Percentiles rank a stretch among this genome's conserved stretches.
Conservation (phyloP, 179 eudicot species). For the Beta lomatogona region DNA sequence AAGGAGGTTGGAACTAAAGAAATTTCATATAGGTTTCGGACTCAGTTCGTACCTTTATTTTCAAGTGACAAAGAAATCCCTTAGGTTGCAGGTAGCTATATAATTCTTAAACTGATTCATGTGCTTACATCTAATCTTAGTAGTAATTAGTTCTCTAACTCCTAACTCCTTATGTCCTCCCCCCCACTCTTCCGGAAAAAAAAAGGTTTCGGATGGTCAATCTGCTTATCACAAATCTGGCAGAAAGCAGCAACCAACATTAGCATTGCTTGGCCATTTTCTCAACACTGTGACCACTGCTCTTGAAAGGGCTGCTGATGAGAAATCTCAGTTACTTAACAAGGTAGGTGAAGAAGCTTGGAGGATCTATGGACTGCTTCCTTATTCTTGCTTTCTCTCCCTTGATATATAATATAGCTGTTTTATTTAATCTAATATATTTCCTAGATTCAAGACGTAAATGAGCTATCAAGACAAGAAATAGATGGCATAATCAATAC, state of each 20-base stretch:
- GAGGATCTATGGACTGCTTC: background rate
- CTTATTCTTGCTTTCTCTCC: background rate
- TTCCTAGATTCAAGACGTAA: slow-evolving; percentile 86
- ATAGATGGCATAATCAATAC: slow-evolving; percentile 81
- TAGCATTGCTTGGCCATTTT: slow-evolving; percentile 58
- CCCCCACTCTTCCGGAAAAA: background rate
- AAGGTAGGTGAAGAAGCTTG: slow-evolving; percentile 50
- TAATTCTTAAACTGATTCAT: background rate
- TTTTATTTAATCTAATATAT: slow-evolving; percentile 20
- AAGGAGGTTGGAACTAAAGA: slow-evolving; percentile 67
- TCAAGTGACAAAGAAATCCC: slow-evolving; percentile 73
- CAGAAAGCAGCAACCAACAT: slow-evolving; percentile 72
- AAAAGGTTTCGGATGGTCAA: slow-evolving; percentile 64
- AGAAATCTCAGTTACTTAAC: slow-evolving; percentile 72
- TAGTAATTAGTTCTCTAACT: background rate
- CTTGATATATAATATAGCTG: slow-evolving; percentile 15
- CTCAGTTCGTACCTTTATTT: slow-evolving; percentile 91
- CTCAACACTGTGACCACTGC: slow-evolving; percentile 62
- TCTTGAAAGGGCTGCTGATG: slow-evolving; percentile 87
- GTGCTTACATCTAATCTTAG: background rate
- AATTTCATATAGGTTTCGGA: slow-evolving; percentile 73
- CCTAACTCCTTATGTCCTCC: slow-evolving; percentile 3
- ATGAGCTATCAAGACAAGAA: slow-evolving; percentile 95
- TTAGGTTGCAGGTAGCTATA: slow-evolving; percentile 72
- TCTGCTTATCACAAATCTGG: slow-evolving; percentile 46